These are phyloP conservation scores for Quercus variabilis DNA, from an alignment of 306 rosid genomes.

Conservation along the genomic window DNA sequence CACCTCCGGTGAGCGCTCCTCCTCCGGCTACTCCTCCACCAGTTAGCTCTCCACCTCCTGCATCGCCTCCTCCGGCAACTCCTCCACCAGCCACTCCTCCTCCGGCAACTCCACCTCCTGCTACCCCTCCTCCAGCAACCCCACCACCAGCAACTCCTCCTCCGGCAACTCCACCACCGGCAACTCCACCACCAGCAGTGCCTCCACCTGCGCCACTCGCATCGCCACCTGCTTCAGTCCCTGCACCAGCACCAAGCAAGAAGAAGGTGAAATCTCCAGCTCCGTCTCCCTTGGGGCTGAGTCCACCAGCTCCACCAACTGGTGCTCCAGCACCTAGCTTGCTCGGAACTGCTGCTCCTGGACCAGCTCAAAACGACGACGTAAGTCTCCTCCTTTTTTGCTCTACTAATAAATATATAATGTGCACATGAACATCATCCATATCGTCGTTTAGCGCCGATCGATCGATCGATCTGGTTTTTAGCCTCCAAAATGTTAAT, in stretches of 20 bases:
- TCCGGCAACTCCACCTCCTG: slow-evolving; percentile 34
- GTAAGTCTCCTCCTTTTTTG: slow-evolving; percentile 18
- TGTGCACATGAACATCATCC: too few relatives aligned
- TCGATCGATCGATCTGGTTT: too few relatives aligned
- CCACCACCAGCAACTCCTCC: slow-evolving; percentile 61
- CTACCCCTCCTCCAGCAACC: slow-evolving; percentile 11
- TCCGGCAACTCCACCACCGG: slow-evolving; percentile 53
- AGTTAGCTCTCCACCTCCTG: slow-evolving; percentile 14
- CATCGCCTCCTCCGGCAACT: slow-evolving; percentile 33
- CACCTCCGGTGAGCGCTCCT: slow-evolving; percentile 33
- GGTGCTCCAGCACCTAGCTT: slow-evolving; percentile 67
- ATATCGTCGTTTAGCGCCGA: too few relatives aligned
- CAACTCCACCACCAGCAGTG: slow-evolving; percentile 38
- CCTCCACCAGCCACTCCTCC: slow-evolving; percentile 42
- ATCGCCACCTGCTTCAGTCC: slow-evolving; percentile 39
- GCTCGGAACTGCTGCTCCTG: slow-evolving; percentile 18
- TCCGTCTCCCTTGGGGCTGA: slow-evolving; percentile 40
- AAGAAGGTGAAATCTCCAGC: slow-evolving; percentile 42
- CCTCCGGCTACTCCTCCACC: slow-evolving; percentile 36
- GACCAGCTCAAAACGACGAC: slow-evolving; percentile 45
- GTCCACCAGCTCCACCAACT: slow-evolving; percentile 39
- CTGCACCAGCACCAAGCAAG: slow-evolving; percentile 42
- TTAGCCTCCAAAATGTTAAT: too few relatives aligned
- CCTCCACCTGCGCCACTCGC: slow-evolving; percentile 49
- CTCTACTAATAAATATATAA: too few relatives aligned